These are phyloP conservation scores for Hibiscus trionum DNA, from an alignment of 345 rosid genomes.

Conservation along the genomic window DNA sequence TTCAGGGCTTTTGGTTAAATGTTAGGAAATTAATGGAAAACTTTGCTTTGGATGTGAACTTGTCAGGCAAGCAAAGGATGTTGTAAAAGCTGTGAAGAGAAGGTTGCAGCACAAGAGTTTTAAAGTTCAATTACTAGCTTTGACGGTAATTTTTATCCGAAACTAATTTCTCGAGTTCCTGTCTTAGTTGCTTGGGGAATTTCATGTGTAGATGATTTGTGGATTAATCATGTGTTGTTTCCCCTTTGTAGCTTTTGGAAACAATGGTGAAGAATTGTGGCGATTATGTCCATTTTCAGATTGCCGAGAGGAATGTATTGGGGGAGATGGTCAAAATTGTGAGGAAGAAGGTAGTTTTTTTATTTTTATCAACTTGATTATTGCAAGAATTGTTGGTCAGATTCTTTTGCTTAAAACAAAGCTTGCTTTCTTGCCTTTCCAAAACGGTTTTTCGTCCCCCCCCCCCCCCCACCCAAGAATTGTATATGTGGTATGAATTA, in stretches of 20 bases:
- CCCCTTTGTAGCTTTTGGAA: slow-evolving; percentile 66
- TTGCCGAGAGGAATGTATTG: slow-evolving; percentile 71
- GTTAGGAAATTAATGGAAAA: slow-evolving; percentile 2
- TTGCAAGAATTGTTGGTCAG: background rate
- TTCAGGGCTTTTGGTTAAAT: background rate
- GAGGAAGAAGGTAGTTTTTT: slow-evolving; percentile 58
- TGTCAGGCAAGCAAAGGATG: slow-evolving; percentile 87
- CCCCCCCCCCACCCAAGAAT: too few species aligned
- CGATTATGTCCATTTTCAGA: slow-evolving; percentile 78
- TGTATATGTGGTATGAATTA: too few species aligned
- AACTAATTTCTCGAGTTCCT: background rate
- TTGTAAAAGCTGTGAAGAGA: slow-evolving; percentile 80
- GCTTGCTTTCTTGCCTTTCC: background rate
- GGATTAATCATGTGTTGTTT: background rate
- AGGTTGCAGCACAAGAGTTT: slow-evolving; percentile 81
- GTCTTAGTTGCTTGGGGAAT: background rate
- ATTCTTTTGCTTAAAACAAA: background rate
- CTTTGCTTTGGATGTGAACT: slow-evolving; percentile 7
- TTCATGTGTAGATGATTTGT: background rate
- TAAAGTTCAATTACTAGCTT: slow-evolving; percentile 75
- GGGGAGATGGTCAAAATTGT: slow-evolving; percentile 92
- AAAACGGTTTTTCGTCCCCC: too few species aligned
- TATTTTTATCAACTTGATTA: background rate
- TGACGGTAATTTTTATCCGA: slow-evolving; percentile 49
- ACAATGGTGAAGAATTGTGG: slow-evolving; percentile 96